Evolutionary conservation across 2,329 filamentous ascomycete species (phyloP).

Genomic region (Talaromyces sp.): DNA sequence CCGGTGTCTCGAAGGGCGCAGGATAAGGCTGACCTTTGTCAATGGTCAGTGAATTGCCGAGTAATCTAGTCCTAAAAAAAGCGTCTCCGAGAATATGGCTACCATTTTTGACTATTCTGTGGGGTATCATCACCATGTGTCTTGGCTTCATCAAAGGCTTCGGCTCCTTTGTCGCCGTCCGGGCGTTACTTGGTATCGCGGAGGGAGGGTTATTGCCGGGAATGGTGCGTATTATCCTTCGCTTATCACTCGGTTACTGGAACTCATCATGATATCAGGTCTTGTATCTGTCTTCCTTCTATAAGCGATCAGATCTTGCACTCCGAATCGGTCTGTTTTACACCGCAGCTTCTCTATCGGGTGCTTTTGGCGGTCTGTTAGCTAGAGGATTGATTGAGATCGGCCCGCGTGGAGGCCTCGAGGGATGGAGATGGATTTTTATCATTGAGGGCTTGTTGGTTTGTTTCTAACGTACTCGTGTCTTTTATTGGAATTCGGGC

Average conservation of each 20-base stretch:
- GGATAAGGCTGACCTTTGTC: not conserved
- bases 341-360: conserved; percentile 62
- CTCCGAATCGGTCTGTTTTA: conserved; percentile 66
- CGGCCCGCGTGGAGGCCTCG: conserved; percentile 51
- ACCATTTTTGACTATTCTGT: conserved; percentile 53
- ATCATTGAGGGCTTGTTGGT: conserved; percentile 54
- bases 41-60: conserved; percentile 56
- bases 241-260: not conserved
- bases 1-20: not conserved
- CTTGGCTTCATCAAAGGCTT: conserved; percentile 38
- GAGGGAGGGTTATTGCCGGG: conserved; percentile 66
- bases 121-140: conserved; percentile 56
- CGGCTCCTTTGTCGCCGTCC: conserved; percentile 58
- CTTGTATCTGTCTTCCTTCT: conserved; percentile 63
- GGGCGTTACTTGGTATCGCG: conserved; percentile 59
- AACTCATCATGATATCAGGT: conserved; percentile 38
- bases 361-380: conserved; percentile 62
- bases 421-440: conserved; percentile 62
- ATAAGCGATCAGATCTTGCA: conserved; percentile 58
- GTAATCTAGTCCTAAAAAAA: conserved; percentile 62
- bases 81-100: conserved; percentile 60
- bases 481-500: not conserved
- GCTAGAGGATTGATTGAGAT: conserved; percentile 62
- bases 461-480: not conserved
- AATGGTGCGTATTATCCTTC: conserved; percentile 50